phyloP scores from a whole-genome alignment of 306 rosid species.

The Quercus alba region DNA sequence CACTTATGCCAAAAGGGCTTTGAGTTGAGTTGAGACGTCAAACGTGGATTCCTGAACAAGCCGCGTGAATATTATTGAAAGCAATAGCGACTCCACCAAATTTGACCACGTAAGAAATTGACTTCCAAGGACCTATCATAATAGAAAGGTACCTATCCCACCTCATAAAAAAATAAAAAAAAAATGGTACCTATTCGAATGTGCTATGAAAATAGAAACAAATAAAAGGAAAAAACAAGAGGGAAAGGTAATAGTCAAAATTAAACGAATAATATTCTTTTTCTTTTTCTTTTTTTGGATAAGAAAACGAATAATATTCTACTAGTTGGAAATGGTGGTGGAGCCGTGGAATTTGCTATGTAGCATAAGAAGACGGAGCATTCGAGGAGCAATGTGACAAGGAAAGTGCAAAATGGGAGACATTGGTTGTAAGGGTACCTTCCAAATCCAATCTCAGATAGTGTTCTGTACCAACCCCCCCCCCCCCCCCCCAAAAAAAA shows the following conservation, averaged over 20 bases:
- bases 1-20: too few relatives aligned
- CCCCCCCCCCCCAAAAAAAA: neutral
- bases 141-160: neutral
- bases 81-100: neutral
- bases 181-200: neutral
- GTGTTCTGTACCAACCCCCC: neutral
- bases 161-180: too few relatives aligned
- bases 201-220: neutral
- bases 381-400: neutral
- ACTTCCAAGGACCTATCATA: neutral
- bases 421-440: neutral
- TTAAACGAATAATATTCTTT: too few relatives aligned
- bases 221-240: neutral
- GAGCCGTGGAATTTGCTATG: neutral
- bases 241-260: neutral
- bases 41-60: neutral
- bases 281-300: too few relatives aligned
- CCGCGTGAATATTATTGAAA: too few relatives aligned
- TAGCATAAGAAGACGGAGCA: neutral
- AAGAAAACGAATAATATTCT: too few relatives aligned
- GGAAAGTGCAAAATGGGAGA: neutral
- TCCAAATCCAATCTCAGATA: neutral
- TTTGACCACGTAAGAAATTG: neutral
- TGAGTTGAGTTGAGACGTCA: neutral
- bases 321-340: neutral